Evolutionary conservation across 2,329 filamentous ascomycete species (phyloP).

Genomic region (Beauveria australis): DNA sequence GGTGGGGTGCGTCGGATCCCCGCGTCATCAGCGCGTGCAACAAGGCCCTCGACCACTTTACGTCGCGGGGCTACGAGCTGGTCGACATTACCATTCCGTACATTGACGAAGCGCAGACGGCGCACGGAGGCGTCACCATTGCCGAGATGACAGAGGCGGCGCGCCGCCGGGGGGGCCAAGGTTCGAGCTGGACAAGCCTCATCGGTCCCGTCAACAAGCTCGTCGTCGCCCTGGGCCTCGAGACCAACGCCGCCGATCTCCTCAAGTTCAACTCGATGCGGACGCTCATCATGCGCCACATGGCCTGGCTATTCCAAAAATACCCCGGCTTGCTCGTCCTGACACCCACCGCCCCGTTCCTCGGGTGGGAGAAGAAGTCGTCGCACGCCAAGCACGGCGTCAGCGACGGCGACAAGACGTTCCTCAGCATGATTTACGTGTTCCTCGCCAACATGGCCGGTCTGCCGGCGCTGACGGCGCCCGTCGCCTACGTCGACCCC

Average conservation of each 20-base stretch:
- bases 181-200: constrained; percentile 41
- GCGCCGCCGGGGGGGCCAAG: constrained; percentile 33
- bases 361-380: constrained; percentile 60
- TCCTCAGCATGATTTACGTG: constrained; percentile 78
- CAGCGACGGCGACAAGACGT: constrained; percentile 61
- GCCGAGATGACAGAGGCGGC: constrained; percentile 53
- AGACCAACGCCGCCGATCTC: constrained; percentile 61
- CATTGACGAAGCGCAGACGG: constrained; percentile 62
- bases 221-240: constrained; percentile 55
- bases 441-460: constrained; percentile 80
- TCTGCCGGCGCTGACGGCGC: constrained; percentile 64
- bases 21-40: constrained; percentile 55
- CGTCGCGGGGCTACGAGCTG: constrained; percentile 39
- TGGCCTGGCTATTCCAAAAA: constrained; percentile 59
- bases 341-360: constrained; percentile 67
- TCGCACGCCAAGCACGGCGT: constrained; percentile 62
- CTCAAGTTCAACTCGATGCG: constrained; percentile 67
- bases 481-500: constrained; percentile 62
- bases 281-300: constrained; percentile 68
- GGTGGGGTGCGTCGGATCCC: constrained; percentile 44
- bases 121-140: constrained; percentile 72
- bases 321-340: constrained; percentile 72
- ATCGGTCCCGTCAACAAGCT: constrained; percentile 63
- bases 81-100: constrained; percentile 58
- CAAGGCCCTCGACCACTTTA: constrained; percentile 50